A percentile compares a stretch with the other conserved stretches of the same genome.
These are phyloP conservation scores for Graphilbum sp. DNA, from an alignment of 2,329 filamentous ascomycete species.

Conservation along the genomic window DNA sequence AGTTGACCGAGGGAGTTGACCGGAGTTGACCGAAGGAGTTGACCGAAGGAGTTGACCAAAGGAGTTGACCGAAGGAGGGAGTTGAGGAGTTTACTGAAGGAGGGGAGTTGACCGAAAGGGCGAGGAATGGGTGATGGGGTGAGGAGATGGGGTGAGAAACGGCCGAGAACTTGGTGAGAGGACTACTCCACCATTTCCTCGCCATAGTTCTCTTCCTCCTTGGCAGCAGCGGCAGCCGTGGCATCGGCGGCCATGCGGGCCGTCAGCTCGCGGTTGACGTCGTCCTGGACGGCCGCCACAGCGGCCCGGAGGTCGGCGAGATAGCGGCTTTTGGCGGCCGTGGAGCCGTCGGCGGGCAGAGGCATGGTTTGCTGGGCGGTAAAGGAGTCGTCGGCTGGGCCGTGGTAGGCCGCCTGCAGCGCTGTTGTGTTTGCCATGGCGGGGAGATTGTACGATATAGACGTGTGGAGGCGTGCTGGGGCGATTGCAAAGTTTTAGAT, in stretches of 20 bases:
- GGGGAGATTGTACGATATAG: too few species aligned
- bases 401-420: slow-evolving; percentile 4
- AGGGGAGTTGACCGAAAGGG: neutral
- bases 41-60: neutral
- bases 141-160: too few species aligned
- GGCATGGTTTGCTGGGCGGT: slow-evolving; percentile 9
- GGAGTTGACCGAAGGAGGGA: neutral
- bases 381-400: slow-evolving; percentile 6
- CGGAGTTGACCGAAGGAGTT: neutral
- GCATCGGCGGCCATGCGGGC: slow-evolving; percentile 55
- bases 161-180: neutral
- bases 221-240: slow-evolving; percentile 38
- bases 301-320: slow-evolving; percentile 41
- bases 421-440: too few species aligned
- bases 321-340: slow-evolving; percentile 26
- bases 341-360: slow-evolving; percentile 10
- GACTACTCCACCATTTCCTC: slow-evolving; percentile 43
- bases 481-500: too few species aligned
- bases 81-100: neutral
- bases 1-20: neutral
- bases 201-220: slow-evolving; percentile 62
- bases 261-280: slow-evolving; percentile 57
- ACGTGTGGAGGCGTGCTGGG: too few species aligned
- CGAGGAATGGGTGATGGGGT: too few species aligned
- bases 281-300: slow-evolving; percentile 42